Percentiles rank a stretch among this genome's conserved stretches.
These are phyloP conservation scores for Hansenula anomala DNA, from an alignment of 1,139 yeast genomes.

Conservation along the genomic window DNA sequence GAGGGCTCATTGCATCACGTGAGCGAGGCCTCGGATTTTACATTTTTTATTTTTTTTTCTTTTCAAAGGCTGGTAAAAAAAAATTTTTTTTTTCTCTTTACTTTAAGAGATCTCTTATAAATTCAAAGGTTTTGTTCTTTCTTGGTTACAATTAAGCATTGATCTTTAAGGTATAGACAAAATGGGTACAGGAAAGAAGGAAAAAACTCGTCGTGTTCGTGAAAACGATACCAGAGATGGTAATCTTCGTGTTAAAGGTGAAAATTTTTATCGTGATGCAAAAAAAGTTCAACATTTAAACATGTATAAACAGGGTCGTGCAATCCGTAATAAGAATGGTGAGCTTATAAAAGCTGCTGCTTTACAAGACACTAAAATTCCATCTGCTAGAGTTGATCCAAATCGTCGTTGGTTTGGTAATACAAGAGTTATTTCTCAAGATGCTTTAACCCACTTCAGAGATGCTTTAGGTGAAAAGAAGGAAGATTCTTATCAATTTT, in stretches of 20 bases:
- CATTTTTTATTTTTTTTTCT: neutral
- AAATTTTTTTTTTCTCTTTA: slow-evolving; percentile 1
- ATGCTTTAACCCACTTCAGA: slow-evolving; percentile 89
- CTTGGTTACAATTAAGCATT: neutral
- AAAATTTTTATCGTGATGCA: slow-evolving; percentile 93
- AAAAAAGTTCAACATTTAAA: slow-evolving; percentile 84
- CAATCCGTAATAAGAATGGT: slow-evolving; percentile 82
- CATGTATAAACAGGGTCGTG: slow-evolving; percentile 92
- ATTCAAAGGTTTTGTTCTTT: too few species aligned
- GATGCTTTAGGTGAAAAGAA: slow-evolving; percentile 89
- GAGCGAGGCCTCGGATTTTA: neutral
- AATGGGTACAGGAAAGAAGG: slow-evolving; percentile 95
- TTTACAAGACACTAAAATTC: slow-evolving; percentile 82
- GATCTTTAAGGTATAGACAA: neutral
- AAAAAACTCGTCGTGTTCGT: slow-evolving; percentile 78
- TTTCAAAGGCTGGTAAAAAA: slow-evolving; percentile 1
- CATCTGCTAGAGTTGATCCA: slow-evolving; percentile 92
- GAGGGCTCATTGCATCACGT: neutral
- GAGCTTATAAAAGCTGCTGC: slow-evolving; percentile 85
- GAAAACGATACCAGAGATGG: slow-evolving; percentile 84
- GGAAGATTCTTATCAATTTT: slow-evolving; percentile 82
- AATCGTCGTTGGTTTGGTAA: slow-evolving; percentile 97
- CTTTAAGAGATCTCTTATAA: too few species aligned
- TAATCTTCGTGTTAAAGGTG: slow-evolving; percentile 91
- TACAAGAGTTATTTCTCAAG: slow-evolving; percentile 95